A percentile compares a stretch with the other conserved stretches of the same genome.
Evolutionary conservation across 2,329 filamentous ascomycete species (phyloP).

Genomic region (Fusarium sp.): DNA sequence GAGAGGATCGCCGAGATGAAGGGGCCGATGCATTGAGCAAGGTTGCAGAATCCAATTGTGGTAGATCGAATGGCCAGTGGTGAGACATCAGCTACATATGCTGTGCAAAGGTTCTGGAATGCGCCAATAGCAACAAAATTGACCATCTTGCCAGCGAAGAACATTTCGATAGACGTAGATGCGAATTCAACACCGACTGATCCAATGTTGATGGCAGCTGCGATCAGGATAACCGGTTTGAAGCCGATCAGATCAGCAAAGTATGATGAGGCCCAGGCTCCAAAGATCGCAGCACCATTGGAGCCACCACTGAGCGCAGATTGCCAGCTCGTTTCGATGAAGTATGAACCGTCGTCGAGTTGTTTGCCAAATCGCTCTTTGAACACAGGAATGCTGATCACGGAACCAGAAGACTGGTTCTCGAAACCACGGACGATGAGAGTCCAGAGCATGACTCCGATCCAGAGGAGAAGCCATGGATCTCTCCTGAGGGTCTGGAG

Average conservation of each 20-base stretch:
- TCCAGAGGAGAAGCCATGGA: conserved; percentile 48
- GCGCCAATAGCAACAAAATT: conserved; percentile 51
- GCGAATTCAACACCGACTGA: conserved; percentile 49
- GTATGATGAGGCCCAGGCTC: conserved; percentile 41
- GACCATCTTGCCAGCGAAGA: conserved; percentile 48
- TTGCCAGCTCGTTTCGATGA: conserved; percentile 47
- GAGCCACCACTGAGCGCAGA: conserved; percentile 45
- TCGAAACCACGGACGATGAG: conserved; percentile 48
- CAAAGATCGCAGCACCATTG: conserved; percentile 42
- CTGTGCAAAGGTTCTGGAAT: conserved; percentile 53
- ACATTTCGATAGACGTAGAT: conserved; percentile 47
- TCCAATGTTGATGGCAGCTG: conserved; percentile 43
- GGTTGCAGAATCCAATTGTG: conserved; percentile 52
- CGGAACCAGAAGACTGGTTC: conserved; percentile 40
- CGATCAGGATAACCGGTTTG: conserved; percentile 34
- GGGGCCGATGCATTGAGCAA: conserved; percentile 55
- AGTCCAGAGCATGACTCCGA: conserved; percentile 48
- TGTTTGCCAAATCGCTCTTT: conserved; percentile 34
- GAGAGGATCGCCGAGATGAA: conserved; percentile 54
- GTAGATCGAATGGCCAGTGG: conserved; percentile 54
- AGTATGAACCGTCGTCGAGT: conserved; percentile 26
- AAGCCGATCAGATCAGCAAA: conserved; percentile 43
- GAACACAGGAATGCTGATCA: conserved; percentile 38
- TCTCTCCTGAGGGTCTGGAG: conserved; percentile 43
- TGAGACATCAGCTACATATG: conserved; percentile 54